Conservation (phyloP, 2,329 filamentous ascomycete species). For the Diaporthe ilicicola region DNA sequence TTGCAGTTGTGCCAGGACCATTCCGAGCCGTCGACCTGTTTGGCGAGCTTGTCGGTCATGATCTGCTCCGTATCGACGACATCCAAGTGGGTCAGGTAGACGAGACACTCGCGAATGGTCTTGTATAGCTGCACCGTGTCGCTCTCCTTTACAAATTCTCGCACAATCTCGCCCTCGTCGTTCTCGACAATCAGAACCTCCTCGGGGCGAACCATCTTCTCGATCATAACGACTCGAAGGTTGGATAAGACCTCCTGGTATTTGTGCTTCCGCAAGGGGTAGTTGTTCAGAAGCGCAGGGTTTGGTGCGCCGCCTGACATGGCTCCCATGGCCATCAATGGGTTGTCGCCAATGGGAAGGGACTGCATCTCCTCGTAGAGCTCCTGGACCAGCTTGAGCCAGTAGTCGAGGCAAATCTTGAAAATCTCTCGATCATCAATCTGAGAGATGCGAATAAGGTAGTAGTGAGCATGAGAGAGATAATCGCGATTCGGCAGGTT, state of each 20-base stretch:
- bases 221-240: slow-evolving; percentile 96
- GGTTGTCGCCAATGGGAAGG: slow-evolving; percentile 93
- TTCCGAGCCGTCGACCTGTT: slow-evolving; percentile 93
- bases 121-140: slow-evolving; percentile 99
- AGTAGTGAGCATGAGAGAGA: slow-evolving; percentile 95
- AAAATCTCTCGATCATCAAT: slow-evolving; percentile 99
- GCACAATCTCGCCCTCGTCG: slow-evolving; percentile 97
- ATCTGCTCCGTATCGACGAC: slow-evolving; percentile 98
- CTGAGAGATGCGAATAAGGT: slow-evolving; percentile 96
- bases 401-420: slow-evolving; percentile 99
- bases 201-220: slow-evolving; percentile 99
- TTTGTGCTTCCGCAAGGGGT: slow-evolving; percentile 96
- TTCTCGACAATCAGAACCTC: slow-evolving; percentile 99
- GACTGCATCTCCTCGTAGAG: slow-evolving; percentile 99
- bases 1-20: slow-evolving; percentile 99
- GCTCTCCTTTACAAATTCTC: slow-evolving; percentile 98
- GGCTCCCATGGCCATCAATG: slow-evolving; percentile 80
- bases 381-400: slow-evolving; percentile 97
- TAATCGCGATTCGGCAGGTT: slow-evolving; percentile 95
- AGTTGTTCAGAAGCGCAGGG: slow-evolving; percentile 84
- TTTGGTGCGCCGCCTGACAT: slow-evolving; percentile 85
- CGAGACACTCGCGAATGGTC: slow-evolving; percentile 95
- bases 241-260: slow-evolving; percentile 95
- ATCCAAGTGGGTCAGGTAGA: slow-evolving; percentile 96
- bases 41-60: slow-evolving; percentile 97